Evolutionary conservation across 441 rosid species (phyloP), one percentile per base, ranked within the genome.

Genomic region (Pelargonium myrrhifolium): DNA sequence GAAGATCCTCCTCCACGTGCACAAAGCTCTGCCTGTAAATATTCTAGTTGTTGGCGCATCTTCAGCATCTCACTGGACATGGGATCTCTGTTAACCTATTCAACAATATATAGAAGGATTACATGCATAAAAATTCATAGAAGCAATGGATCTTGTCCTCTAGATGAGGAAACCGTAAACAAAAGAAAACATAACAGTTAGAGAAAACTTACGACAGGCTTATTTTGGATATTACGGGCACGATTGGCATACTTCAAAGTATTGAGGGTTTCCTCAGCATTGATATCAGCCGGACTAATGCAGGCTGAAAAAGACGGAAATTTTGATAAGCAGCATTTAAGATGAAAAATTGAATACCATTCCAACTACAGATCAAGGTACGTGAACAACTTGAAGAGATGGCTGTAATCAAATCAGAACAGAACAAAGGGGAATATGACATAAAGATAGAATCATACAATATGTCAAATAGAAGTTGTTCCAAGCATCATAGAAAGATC

Each of bases 181-280:
- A 42, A 31, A 20, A 71, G 60, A 49, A 56, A 31, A 55, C 22
- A 63, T 9, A 21, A 73, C 21, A 64, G 58, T 69, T 49, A n/a
- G 18, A 64, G 14, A 65, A 75, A 65, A 84, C 97, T 86, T 85
- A 94, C 99, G 71, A 94, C 86, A 73, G 97, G 99, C 84, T 94
- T 94, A 74, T 94, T 94, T 78, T 83, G 86, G 73, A 94, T 94
- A 79, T 94, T 94, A 65, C 99, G 91, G 75, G 98, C 99, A 70
- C 99, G 97, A 81, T 94, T 94, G 71, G 99, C 99, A 74, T 94
- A 94, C 79, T 89, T 94, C 47, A 89, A 78, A 64, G 98, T 94
- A 79, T 94, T 94, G 18, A 94, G 93, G n/a, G 98, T 92, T 81
- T 94, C 99, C 85, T 94, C 99, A 2, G 94, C 98, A 81, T 94